Conservation (phyloP, 1,284 basidiomycete species). For the Sporisorium scitamineum region DNA sequence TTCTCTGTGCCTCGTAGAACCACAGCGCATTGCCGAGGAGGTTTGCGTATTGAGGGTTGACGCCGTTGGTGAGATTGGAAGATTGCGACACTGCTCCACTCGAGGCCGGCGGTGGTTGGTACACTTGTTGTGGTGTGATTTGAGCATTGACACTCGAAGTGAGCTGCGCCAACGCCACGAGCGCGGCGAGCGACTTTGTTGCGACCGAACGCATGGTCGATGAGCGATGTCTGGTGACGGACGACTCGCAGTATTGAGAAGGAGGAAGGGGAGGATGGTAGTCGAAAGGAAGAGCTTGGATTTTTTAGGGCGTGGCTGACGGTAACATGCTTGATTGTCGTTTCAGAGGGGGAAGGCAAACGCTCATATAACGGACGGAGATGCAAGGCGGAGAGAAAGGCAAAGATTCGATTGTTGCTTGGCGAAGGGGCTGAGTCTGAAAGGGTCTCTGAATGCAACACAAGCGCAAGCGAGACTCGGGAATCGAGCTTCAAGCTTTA, state of each 20-base stretch:
- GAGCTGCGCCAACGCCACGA: slow-evolving; percentile 15
- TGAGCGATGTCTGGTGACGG: not conserved
- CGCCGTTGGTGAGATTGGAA: slow-evolving; percentile 35
- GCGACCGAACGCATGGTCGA: slow-evolving; percentile 16
- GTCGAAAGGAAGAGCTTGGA: not conserved
- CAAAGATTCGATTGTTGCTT: not conserved
- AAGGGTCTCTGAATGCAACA: slow-evolving; percentile 10
- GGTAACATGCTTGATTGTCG: not conserved
- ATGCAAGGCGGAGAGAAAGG: not conserved
- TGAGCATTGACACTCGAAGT: slow-evolving; percentile 20
- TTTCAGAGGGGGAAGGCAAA: not conserved
- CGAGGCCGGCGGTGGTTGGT: slow-evolving; percentile 33
- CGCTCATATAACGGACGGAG: slow-evolving; percentile 1
- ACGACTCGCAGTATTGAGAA: not conserved
- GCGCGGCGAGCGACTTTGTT: not conserved
- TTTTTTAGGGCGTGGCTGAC: not conserved
- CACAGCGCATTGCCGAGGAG: slow-evolving; percentile 83
- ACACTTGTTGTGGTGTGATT: slow-evolving; percentile 27
- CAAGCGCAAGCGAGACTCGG: slow-evolving; percentile 1
- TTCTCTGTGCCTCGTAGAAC: slow-evolving; percentile 91
- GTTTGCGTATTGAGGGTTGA: slow-evolving; percentile 77
- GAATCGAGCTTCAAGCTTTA: not conserved
- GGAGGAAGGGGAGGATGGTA: not conserved
- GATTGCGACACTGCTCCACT: slow-evolving; percentile 28
- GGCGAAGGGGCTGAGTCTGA: slow-evolving; percentile 1